Evolutionary conservation across 768 basidiomycete genomes (phyloP), one percentile per base, ranked within the genome.

Genomic region (Boletus rubescentipes): DNA sequence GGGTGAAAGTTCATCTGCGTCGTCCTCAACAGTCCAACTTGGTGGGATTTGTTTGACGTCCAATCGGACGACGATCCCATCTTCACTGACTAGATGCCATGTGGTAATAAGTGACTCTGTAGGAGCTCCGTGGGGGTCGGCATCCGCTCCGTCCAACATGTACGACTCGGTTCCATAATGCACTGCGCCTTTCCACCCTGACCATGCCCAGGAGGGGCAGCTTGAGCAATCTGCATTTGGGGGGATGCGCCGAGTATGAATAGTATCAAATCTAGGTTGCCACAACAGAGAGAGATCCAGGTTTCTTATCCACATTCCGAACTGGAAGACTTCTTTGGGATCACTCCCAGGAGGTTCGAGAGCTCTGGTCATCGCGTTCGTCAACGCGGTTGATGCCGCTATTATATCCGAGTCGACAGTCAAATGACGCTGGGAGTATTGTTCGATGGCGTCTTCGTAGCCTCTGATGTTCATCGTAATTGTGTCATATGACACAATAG

Each of bases 141-240:
- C 20, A 9, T 46, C 26, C 1, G 23, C 20, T n/a, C 58, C 44
- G 12, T 44, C 15, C 18, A 48, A 15, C 40, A 49, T 29, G 5
- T 51, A 44, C 16, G 38, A 26, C 31, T 52, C 54, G 40, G 36
- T 12, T 20, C 47, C 30, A n/a, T 56, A 61, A 8, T 49, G 26
- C 14, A 58, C 47, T 9, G 60, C 63, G 36, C 66, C 66, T 23
- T 42, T 58, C 66, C 65, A 66, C 2, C 60, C 65, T 5, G 66
- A 54, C 60, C 65, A 66, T 14, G 66, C 63, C 65, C 65, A 66
- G 15, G 66, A 65, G 6, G 63, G 65, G 50, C 55, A 67, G 31
- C 12, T 21, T 1, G 53, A n/a, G 35, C 15, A 21, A 18, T 23
- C 31, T 2, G 21, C 11, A 34, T 44, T 14, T 14, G 36, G 30